These are phyloP conservation scores for Vicia faba DNA, from an alignment of 306 rosid species.

Conservation along the genomic window DNA sequence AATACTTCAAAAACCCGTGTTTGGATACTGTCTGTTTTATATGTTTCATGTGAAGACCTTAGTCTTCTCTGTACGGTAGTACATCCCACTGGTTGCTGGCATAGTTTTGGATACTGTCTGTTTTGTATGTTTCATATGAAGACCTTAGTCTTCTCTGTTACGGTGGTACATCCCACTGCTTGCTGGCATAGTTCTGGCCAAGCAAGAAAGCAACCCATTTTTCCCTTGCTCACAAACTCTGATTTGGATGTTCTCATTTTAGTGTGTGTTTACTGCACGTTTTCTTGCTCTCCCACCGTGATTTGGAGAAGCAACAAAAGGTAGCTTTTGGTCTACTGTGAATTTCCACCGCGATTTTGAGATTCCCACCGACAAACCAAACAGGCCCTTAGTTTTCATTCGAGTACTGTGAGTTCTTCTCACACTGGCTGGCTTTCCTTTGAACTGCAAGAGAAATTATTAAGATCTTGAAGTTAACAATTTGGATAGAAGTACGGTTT, in stretches of 20 bases:
- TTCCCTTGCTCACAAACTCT: background rate
- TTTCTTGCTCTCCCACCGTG: no score
- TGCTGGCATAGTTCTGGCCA: constrained; percentile 1
- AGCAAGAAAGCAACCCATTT: background rate
- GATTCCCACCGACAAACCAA: no score
- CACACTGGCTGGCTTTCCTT: background rate
- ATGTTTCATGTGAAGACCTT: background rate
- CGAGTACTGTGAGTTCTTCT: background rate
- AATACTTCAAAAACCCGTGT: background rate
- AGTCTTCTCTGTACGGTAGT: background rate
- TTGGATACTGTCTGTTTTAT: background rate
- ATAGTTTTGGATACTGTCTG: background rate
- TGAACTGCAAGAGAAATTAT: no score
- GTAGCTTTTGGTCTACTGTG: no score
- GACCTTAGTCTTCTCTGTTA: background rate
- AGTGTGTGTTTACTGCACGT: no score
- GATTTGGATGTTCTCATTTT: background rate
- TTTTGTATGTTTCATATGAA: background rate
- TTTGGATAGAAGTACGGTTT: no score
- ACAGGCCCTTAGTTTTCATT: background rate
- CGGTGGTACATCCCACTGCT: background rate
- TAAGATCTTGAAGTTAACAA: no score
- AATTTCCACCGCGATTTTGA: no score
- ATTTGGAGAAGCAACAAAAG: no score
- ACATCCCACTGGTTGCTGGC: background rate